Evolutionary conservation across 2,329 filamentous ascomycete species (phyloP).

Genomic region (Fusarium sp.): DNA sequence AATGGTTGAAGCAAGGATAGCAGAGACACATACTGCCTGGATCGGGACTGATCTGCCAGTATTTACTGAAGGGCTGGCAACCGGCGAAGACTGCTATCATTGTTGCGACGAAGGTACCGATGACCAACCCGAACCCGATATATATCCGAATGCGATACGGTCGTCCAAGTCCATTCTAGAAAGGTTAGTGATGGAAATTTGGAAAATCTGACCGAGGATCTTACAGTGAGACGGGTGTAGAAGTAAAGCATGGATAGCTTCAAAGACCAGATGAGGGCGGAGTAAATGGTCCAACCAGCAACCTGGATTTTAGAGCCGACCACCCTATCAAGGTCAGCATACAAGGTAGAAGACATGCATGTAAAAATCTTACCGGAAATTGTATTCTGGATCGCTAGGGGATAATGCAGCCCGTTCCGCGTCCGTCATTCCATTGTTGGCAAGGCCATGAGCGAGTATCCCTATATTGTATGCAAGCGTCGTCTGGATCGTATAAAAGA

Average conservation of each 20-base stretch:
- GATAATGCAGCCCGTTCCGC: conserved; percentile 57
- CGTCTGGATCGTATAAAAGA: conserved; percentile 62
- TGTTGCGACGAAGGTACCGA: conserved; percentile 59
- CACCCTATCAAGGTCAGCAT: conserved; percentile 48
- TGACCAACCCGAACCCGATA: conserved; percentile 61
- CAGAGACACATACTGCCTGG: too few relatives aligned
- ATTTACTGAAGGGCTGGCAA: conserved; percentile 62
- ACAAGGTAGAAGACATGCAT: too few relatives aligned
- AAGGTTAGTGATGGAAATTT: background rate
- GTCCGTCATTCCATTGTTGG: conserved; percentile 66
- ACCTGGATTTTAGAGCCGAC: conserved; percentile 67
- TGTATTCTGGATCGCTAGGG: conserved; percentile 56
- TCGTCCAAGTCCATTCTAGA: conserved; percentile 52
- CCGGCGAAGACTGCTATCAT: conserved; percentile 61
- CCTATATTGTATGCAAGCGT: conserved; percentile 61
- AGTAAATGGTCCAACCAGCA: conserved; percentile 65
- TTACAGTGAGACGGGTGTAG: conserved; percentile 62
- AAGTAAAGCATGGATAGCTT: conserved; percentile 67
- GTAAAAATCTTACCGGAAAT: conserved; percentile 41
- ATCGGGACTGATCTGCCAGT: conserved; percentile 69
- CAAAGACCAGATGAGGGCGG: conserved; percentile 62
- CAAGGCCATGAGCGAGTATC: conserved; percentile 59
- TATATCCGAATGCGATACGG: conserved; percentile 57
- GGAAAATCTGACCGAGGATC: rapidly evolving
- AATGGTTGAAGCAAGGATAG: too few relatives aligned